A percentile compares a stretch with the other conserved stretches of the same genome.
Conservation (phyloP, 345 rosid species). For the Psidium friedrichsthalianum region DNA sequence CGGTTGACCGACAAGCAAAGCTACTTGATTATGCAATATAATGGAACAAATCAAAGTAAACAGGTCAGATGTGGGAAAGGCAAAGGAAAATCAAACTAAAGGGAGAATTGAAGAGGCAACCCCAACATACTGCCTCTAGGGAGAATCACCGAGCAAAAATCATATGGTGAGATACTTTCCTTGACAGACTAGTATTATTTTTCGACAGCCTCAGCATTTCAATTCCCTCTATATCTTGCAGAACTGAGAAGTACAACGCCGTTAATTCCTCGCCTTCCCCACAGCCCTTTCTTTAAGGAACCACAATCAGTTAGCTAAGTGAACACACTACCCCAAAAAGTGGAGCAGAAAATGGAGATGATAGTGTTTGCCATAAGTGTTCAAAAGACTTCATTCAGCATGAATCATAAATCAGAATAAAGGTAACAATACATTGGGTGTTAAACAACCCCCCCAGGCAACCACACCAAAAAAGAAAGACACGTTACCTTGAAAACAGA, state of each 20-base stretch:
- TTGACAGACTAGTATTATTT: background rate
- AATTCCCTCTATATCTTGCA: background rate
- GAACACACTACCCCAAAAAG: background rate
- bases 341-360: background rate
- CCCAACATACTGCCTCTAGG: background rate
- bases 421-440: background rate
- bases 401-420: background rate
- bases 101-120: background rate
- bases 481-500: slow-evolving; percentile 62
- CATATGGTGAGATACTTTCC: background rate
- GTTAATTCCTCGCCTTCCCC: background rate
- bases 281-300: background rate
- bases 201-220: background rate
- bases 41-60: background rate
- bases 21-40: background rate
- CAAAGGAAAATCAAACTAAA: background rate
- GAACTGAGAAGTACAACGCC: background rate
- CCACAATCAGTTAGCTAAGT: background rate
- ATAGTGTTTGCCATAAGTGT: background rate
- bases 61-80: background rate
- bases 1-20: background rate
- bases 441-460: background rate
- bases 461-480: background rate
- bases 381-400: background rate
- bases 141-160: background rate